Conservation (phyloP, 169 alveolate species). For the Eimeria necatrix region DNA sequence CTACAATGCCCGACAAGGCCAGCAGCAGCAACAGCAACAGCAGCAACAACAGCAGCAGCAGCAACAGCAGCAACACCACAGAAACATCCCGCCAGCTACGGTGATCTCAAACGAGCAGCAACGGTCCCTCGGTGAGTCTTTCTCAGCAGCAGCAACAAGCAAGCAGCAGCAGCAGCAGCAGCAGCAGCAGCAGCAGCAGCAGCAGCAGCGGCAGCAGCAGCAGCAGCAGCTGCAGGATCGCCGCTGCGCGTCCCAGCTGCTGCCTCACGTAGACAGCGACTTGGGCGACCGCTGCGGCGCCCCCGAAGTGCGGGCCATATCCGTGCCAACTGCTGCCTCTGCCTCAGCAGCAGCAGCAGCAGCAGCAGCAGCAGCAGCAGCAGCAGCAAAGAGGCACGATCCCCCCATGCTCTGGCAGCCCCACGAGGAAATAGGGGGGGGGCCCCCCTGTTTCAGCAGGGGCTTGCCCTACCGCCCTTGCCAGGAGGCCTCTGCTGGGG, state of each 20-base stretch:
- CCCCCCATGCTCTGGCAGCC: neutral
- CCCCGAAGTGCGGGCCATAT: neutral
- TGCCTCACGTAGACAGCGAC: neutral
- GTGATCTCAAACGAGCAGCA: neutral
- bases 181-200: neutral
- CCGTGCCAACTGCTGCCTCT: neutral
- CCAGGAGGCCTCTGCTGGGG: neutral
- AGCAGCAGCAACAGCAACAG: neutral
- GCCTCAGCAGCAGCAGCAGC: neutral
- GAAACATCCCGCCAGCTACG: neutral
- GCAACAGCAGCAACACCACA: neutral
- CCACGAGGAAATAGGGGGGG: neutral
- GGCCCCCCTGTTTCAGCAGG: neutral
- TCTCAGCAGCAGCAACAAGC: neutral
- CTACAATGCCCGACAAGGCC: neutral
- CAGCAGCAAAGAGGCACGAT: slow-evolving; percentile 6
- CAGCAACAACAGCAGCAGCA: neutral
- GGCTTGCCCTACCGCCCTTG: neutral
- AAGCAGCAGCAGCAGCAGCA: slow-evolving; percentile 1
- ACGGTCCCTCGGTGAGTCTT: neutral
- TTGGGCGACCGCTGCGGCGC: neutral
- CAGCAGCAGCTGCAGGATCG: neutral
- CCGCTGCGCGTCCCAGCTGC: neutral
- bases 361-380: neutral
- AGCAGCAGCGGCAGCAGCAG: neutral